phyloP scores from a whole-genome alignment of 192 early-diverging fungal genomes.

The Backusella tarrabulga region DNA sequence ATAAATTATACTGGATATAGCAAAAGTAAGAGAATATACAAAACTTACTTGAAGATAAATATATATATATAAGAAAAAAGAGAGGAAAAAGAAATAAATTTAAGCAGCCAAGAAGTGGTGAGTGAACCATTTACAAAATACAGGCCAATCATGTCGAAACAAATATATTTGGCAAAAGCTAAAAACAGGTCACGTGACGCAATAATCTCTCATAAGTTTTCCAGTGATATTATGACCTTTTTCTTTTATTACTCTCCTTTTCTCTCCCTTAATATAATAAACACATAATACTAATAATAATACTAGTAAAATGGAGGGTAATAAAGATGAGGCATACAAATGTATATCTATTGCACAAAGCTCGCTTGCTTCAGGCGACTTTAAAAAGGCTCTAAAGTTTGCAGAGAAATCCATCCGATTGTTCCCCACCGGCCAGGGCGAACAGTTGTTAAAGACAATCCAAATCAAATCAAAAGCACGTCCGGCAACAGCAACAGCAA shows the following conservation, averaged over 20 bases:
- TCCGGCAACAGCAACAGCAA: neutral
- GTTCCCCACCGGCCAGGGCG: conserved; percentile 70
- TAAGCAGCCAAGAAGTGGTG: neutral
- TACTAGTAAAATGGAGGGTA: conserved; percentile 65
- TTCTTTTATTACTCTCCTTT: neutral
- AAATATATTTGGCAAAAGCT: neutral
- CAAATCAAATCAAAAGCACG: conserved; percentile 16
- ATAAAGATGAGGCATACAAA: conserved; percentile 83
- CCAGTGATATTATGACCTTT: neutral
- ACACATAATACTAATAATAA: too few relatives aligned
- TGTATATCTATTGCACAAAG: conserved; percentile 75
- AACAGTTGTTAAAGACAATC: conserved; percentile 49
- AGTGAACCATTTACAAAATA: neutral
- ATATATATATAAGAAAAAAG: neutral
- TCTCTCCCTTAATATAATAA: neutral
- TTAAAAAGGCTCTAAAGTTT: conserved; percentile 70
- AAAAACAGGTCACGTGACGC: neutral
- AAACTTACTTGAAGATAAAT: neutral
- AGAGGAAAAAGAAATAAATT: neutral
- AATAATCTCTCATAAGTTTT: neutral
- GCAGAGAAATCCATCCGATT: conserved; percentile 79
- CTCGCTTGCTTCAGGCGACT: conserved; percentile 63
- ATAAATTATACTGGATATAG: neutral
- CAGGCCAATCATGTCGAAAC: neutral
- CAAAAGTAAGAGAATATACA: neutral